Conservation (phyloP, 495 filamentous ascomycete species). For the Rostrohypoxylon terebratum region DNA sequence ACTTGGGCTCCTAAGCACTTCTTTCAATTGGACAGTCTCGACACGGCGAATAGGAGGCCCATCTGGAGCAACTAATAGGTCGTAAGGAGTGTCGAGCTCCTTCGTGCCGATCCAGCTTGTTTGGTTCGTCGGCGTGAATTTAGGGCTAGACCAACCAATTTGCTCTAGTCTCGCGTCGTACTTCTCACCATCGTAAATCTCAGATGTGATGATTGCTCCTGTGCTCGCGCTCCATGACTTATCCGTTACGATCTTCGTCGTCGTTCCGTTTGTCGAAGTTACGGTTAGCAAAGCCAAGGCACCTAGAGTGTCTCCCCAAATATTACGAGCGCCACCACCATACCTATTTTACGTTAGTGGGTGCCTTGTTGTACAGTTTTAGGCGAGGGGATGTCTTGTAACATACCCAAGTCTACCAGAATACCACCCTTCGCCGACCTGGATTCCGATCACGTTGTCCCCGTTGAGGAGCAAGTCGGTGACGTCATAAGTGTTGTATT, state of each 20-base stretch:
- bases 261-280: slow-evolving; percentile 32
- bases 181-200: slow-evolving; percentile 67
- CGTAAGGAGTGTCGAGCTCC: slow-evolving; percentile 42
- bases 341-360: neutral
- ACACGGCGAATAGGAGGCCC: slow-evolving; percentile 55
- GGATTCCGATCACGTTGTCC: slow-evolving; percentile 60
- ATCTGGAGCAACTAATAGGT: slow-evolving; percentile 52
- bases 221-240: slow-evolving; percentile 56
- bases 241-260: slow-evolving; percentile 54
- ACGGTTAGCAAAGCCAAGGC: slow-evolving; percentile 58
- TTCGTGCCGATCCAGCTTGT: slow-evolving; percentile 43
- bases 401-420: slow-evolving; percentile 60
- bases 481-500: slow-evolving; percentile 66
- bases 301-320: slow-evolving; percentile 62
- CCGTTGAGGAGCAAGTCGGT: slow-evolving; percentile 51
- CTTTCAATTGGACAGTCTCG: slow-evolving; percentile 50
- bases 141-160: slow-evolving; percentile 38
- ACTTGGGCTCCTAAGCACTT: slow-evolving; percentile 58
- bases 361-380: neutral
- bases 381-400: neutral
- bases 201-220: slow-evolving; percentile 58
- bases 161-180: slow-evolving; percentile 56
- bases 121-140: slow-evolving; percentile 40
- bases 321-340: slow-evolving; percentile 44
- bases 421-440: slow-evolving; percentile 69